phyloP scores from a whole-genome alignment of 2,329 filamentous ascomycete genomes.

The Fusarium burgessii region DNA sequence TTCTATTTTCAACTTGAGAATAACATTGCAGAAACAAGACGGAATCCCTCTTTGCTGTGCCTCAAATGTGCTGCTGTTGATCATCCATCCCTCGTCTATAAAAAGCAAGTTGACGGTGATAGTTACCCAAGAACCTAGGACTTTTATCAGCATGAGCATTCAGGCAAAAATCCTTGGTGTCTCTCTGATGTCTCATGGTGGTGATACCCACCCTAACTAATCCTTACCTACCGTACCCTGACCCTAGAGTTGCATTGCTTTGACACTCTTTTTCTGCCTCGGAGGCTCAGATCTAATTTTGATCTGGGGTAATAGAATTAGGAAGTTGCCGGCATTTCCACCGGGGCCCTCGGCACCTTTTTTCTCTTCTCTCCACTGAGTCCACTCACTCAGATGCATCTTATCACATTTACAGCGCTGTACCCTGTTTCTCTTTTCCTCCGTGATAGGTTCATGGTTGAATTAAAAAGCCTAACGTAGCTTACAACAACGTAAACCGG shows the following conservation, averaged over 20 bases:
- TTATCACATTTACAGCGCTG: background rate
- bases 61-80: constrained; percentile 16
- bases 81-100: constrained; percentile 2
- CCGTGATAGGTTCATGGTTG: constrained; percentile 1
- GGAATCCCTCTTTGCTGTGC: constrained; percentile 11
- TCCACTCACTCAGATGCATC: background rate
- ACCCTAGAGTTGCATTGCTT: background rate
- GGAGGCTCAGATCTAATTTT: constrained; percentile 4
- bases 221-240: background rate
- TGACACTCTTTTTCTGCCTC: background rate
- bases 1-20: background rate
- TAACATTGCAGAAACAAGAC: background rate
- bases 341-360: constrained; percentile 12
- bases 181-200: constrained; percentile 4
- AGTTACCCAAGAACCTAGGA: background rate
- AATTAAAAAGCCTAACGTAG: background rate
- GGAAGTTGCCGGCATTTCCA: constrained; percentile 25
- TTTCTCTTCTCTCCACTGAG: background rate
- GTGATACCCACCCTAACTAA: constrained; percentile 25
- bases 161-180: constrained; percentile 17
- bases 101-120: constrained; percentile 17
- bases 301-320: constrained; percentile 15
- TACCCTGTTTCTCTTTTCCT: constrained; percentile 6
- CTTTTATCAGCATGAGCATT: background rate
- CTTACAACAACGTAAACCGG: constrained; percentile 14